Base-by-base conservation (phyloP, 2,329 filamentous ascomycete genomes). In the Fusarium succisae region DNA sequence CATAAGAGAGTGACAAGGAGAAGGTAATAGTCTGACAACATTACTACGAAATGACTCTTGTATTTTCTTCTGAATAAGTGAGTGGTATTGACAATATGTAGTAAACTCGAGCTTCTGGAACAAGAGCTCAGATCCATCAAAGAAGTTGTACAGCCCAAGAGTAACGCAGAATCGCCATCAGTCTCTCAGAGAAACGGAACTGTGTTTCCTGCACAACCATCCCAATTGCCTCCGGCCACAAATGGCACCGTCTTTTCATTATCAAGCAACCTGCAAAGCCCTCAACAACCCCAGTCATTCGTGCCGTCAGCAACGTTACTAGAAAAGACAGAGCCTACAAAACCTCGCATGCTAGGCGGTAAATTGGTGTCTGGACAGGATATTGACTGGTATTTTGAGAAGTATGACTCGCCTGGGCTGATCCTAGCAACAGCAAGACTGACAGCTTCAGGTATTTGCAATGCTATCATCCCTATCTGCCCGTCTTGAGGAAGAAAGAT, bases 91-190 rank as follows among this genome's bases (percentile, higher is more conserved):
- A 61, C 54, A 28, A 18, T 15, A 32, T 30, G 51, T 53, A 89
- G 88, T 74, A 89, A 90, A 76, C 81, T 90, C 7, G 88, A 90
- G 71, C 85, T 87, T 69, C 81, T 89, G 9, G 87, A 86, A 57
- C 85, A 87, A 68, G 87, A 89, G 76, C 84, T 89, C n/a, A 85
- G 83, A 70, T 86, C 81, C 76, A 89, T 89, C 75, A 88, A 88
- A 74, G 83, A 88, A 72, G 86, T 84, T 50, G 87, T 90, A 47
- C 79, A 82, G 20, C 80, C 77, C 26, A 72, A 61, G 45, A 66
- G 30, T 28, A 70, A 73, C 9, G 60, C 65, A 38, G 77, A 78
- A 5, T 28, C 73, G 18, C 78, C 80, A 15, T 72, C 81, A 17
- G 79, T 78, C 54, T 77, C 81, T 10, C 77, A 78, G 8, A 72